Conservation (phyloP, 2,329 filamentous ascomycete genomes). For the Podosphaera leucotricha region DNA sequence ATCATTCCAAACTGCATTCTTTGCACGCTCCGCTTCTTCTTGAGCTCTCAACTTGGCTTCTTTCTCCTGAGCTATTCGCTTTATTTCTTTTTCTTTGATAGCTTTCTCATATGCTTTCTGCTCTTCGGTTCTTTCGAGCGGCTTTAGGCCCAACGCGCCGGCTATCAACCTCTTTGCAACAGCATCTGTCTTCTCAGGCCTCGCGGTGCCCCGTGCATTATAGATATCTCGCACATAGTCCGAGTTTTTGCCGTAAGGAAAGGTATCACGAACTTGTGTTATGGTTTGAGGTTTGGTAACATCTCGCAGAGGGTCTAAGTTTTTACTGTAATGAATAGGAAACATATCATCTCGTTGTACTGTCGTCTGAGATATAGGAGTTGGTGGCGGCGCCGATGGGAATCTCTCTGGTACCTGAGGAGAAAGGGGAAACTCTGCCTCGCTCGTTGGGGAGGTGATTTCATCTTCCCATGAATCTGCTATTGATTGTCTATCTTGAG, state of each 20-base stretch:
- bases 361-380: slow-evolving; percentile 34
- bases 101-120: slow-evolving; percentile 68
- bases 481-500: slow-evolving; percentile 20
- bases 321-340: slow-evolving; percentile 7
- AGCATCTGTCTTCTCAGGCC: slow-evolving; percentile 83
- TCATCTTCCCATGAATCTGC: slow-evolving; percentile 65
- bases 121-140: slow-evolving; percentile 66
- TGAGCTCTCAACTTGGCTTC: slow-evolving; percentile 35
- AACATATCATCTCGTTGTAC: slow-evolving; percentile 5
- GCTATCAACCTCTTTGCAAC: slow-evolving; percentile 80
- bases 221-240: slow-evolving; percentile 2
- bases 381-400: slow-evolving; percentile 37
- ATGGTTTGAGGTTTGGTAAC: not conserved
- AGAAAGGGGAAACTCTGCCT: slow-evolving; percentile 10
- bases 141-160: slow-evolving; percentile 58
- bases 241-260: slow-evolving; percentile 6
- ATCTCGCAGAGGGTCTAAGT: slow-evolving; percentile 1
- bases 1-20: slow-evolving; percentile 69
- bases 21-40: slow-evolving; percentile 48
- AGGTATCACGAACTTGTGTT: no score
- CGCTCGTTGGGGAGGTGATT: slow-evolving; percentile 17
- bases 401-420: slow-evolving; percentile 12
- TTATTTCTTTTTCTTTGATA: slow-evolving; percentile 64
- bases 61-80: slow-evolving; percentile 47
- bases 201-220: slow-evolving; percentile 11